phyloP scores from a whole-genome alignment of 371 early-diverging fungal genomes.

The Mortierella sp. region DNA sequence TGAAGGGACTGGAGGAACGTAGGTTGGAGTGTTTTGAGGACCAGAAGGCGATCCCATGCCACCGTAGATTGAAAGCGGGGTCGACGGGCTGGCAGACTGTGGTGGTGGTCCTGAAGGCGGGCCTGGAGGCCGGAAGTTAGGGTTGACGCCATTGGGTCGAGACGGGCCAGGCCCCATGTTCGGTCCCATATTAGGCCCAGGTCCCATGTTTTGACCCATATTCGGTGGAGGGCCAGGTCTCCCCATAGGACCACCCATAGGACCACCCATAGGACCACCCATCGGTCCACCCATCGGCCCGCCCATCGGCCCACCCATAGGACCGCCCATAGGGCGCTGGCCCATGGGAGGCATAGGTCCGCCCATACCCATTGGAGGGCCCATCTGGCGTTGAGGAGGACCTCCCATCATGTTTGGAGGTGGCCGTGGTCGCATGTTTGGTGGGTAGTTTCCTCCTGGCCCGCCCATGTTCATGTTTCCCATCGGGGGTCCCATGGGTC shows the following conservation, averaged over 20 bases:
- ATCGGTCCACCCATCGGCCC: slow-evolving; percentile 44
- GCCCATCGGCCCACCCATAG: slow-evolving; percentile 26
- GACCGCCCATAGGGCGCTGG: slow-evolving; percentile 15
- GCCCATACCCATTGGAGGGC: slow-evolving; percentile 46
- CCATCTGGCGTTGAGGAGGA: slow-evolving; percentile 23
- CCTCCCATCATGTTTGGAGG: slow-evolving; percentile 33
- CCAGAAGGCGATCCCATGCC: slow-evolving; percentile 37
- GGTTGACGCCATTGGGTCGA: slow-evolving; percentile 1
- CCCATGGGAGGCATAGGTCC: slow-evolving; percentile 30
- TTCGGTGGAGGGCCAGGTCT: slow-evolving; percentile 37
- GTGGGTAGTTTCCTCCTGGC: slow-evolving; percentile 38
- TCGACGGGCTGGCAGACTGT: background rate
- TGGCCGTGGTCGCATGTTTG: slow-evolving; percentile 48
- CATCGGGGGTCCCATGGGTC: slow-evolving; percentile 41
- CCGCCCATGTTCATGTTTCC: slow-evolving; percentile 16
- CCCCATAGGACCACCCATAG: slow-evolving; percentile 39
- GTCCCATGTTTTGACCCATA: slow-evolving; percentile 28
- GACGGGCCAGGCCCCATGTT: slow-evolving; percentile 25
- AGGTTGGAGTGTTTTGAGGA: slow-evolving; percentile 3
- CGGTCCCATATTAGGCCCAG: slow-evolving; percentile 22
- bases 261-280: slow-evolving; percentile 33
- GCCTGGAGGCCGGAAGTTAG: slow-evolving; percentile 10
- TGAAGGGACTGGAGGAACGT: slow-evolving; percentile 16
- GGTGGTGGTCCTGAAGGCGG: slow-evolving; percentile 24
- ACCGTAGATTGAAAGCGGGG: slow-evolving; percentile 46